Percentiles rank a stretch among this genome's conserved stretches.
These are phyloP conservation scores for Fagopyrum homotropicum DNA, from an alignment of 148 eudicot species.

Conservation along the genomic window DNA sequence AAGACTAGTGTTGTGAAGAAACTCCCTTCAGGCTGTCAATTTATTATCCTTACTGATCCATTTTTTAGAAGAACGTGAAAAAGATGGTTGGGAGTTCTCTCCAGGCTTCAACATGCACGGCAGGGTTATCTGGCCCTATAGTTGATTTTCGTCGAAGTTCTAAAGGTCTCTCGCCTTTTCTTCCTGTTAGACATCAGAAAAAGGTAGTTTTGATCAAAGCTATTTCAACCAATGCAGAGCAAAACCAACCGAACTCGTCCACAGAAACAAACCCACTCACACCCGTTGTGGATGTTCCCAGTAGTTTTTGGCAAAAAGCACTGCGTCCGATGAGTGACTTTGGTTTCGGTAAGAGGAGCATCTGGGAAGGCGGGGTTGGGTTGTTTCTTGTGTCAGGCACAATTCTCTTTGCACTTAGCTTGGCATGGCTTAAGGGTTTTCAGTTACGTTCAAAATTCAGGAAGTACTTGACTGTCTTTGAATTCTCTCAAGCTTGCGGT, in stretches of 20 bases:
- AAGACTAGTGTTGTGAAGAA: neutral
- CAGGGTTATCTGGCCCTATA: neutral
- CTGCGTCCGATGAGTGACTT: constrained; percentile 69
- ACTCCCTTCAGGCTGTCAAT: neutral
- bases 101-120: neutral
- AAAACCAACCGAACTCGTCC: constrained; percentile 34
- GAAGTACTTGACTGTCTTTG: constrained; percentile 64
- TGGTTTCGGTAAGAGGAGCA: constrained; percentile 82
- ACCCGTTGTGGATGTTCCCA: constrained; percentile 48
- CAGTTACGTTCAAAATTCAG: constrained; percentile 67
- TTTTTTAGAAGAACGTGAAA: neutral
- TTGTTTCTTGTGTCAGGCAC: constrained; percentile 77
- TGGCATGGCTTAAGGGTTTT: constrained; percentile 86
- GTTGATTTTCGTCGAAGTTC: neutral
- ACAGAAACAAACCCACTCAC: constrained; percentile 44
- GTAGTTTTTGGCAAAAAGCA: constrained; percentile 63
- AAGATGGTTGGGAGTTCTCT: constrained; percentile 10
- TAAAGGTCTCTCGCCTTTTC: neutral
- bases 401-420: constrained; percentile 61
- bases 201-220: constrained; percentile 33
- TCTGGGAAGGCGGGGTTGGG: constrained; percentile 98
- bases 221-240: constrained; percentile 32
- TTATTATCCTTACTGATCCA: neutral
- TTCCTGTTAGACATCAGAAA: constrained; percentile 25
- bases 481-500: constrained; percentile 86